Conservation (phyloP, 495 filamentous ascomycete genomes). For the Durotheca rogersii region DNA sequence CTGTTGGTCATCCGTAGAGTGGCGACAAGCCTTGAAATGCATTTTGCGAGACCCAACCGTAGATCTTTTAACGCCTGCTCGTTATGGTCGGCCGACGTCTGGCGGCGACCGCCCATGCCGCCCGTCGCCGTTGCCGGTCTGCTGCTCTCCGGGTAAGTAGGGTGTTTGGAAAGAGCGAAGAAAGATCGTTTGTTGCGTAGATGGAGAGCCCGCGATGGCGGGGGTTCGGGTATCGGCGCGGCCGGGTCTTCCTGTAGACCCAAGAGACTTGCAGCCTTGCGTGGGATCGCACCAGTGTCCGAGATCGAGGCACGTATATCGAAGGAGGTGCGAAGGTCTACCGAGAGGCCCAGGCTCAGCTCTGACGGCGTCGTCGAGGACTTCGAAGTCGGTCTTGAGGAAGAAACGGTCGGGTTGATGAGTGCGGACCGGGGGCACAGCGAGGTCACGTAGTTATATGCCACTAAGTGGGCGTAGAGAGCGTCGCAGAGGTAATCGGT, state of each 20-base stretch:
- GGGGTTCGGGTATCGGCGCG: slow-evolving; percentile 25
- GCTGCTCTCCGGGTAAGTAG: slow-evolving; percentile 8
- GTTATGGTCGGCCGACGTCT: slow-evolving; percentile 11
- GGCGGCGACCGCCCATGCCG: slow-evolving; percentile 2
- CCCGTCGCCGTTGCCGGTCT: slow-evolving; percentile 23
- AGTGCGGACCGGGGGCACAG: slow-evolving; percentile 36
- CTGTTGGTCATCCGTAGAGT: slow-evolving; percentile 37
- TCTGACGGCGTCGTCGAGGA: slow-evolving; percentile 18
- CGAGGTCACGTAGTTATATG: slow-evolving; percentile 60
- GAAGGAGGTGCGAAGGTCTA: slow-evolving; percentile 17
- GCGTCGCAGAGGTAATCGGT: slow-evolving; percentile 58
- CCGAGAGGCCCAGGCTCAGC: slow-evolving; percentile 14
- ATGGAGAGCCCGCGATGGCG: slow-evolving; percentile 20
- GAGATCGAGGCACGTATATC: slow-evolving; percentile 19
- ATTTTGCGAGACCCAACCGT: slow-evolving; percentile 40
- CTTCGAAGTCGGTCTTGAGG: slow-evolving; percentile 21
- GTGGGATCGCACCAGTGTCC: slow-evolving; percentile 34
- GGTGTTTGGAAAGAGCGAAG: slow-evolving; percentile 9
- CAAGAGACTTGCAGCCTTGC: slow-evolving; percentile 44
- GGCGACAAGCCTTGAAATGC: slow-evolving; percentile 40
- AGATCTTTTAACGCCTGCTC: slow-evolving; percentile 35
- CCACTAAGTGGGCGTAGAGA: slow-evolving; percentile 64
- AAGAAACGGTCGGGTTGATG: slow-evolving; percentile 12
- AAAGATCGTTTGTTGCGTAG: slow-evolving; percentile 27
- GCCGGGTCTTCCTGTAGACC: slow-evolving; percentile 35